These are phyloP conservation scores for Platanthera guangdongensis DNA, from an alignment of 106 monocot species.

Conservation along the genomic window DNA sequence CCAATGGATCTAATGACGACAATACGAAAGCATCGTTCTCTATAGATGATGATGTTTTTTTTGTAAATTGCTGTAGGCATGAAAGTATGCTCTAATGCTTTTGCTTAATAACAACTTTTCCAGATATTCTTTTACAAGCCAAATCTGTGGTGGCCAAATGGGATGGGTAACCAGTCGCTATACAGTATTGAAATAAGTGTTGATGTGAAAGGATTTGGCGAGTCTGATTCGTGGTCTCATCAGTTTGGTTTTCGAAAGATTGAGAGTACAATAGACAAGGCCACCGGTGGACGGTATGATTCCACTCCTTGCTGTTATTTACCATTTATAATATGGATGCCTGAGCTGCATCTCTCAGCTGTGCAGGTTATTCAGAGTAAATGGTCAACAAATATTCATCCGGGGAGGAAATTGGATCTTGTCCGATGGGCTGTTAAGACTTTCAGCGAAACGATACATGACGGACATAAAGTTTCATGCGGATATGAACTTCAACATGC, in stretches of 20 bases:
- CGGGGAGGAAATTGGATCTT: slow-evolving; percentile 98
- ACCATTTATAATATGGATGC: slow-evolving; percentile 1
- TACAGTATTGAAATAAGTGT: slow-evolving; percentile 74
- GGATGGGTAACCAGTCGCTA: slow-evolving; percentile 91
- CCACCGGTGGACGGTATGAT: slow-evolving; percentile 87
- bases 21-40: not conserved
- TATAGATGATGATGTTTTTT: not conserved
- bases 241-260: slow-evolving; percentile 92
- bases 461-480: slow-evolving; percentile 94
- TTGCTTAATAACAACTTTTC: slow-evolving; percentile 4
- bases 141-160: slow-evolving; percentile 99
- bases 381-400: slow-evolving; percentile 78
- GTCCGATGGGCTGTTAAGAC: slow-evolving; percentile 83
- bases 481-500: slow-evolving; percentile 99
- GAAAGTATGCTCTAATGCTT: not conserved
- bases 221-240: slow-evolving; percentile 88
- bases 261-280: slow-evolving; percentile 68
- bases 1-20: no score
- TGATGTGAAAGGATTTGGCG: slow-evolving; percentile 86
- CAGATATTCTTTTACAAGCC: slow-evolving; percentile 98
- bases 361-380: slow-evolving; percentile 85
- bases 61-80: not conserved
- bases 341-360: slow-evolving; percentile 2
- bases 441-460: slow-evolving; percentile 74
- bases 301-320: not conserved